Evolutionary conservation across 306 rosid species (phyloP), one percentile per base, ranked within the genome.

Genomic region (Malus orientalis): DNA sequence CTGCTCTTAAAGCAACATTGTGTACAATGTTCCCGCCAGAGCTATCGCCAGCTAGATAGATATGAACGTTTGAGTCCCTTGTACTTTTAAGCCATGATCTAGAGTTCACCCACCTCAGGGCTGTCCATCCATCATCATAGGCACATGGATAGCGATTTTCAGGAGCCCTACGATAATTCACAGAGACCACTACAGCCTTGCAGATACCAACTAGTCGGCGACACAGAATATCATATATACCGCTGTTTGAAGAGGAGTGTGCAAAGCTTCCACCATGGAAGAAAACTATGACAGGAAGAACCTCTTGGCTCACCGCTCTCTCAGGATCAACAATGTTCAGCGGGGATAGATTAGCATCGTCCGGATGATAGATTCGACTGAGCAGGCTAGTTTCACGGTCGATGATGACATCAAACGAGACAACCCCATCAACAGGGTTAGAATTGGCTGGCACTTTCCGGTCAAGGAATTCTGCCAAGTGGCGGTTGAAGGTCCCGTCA

Each of bases 181-280:
- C 97, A 0, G 97, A 95, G 69, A 92, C 88, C 44, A 95, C 99
- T 69, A 92, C 97, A 65, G 96, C 97, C 72, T 92, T 91, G 74
- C 99, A 92, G 60, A 86, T 84, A 25, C 90, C 84, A 8, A 91
- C 97, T 70, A 95, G 80, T 47, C 99, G 85, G 19, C 97, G 97
- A 70, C 99, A 95, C 11, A 95, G 77, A 4, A 91, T 85, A 64
- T 95, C 99, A 70, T 95, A 95, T 66, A 95, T 95, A 10, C 96
- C 97, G 77, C 97, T 95, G 65, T 95, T 90, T 4, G 96, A 89
- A 19, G 99, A 95, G 59, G 97, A 95, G 75, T 92, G 99, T 0
- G 96, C 96, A 82, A 95, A 95, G 83, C 99, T 95, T 83, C 99
- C 99, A 75, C 99, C 99, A 9, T 96, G 99, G 77, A 96, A 96